Evolutionary conservation across 345 rosid species (phyloP).

Genomic region (Salix dunnii): DNA sequence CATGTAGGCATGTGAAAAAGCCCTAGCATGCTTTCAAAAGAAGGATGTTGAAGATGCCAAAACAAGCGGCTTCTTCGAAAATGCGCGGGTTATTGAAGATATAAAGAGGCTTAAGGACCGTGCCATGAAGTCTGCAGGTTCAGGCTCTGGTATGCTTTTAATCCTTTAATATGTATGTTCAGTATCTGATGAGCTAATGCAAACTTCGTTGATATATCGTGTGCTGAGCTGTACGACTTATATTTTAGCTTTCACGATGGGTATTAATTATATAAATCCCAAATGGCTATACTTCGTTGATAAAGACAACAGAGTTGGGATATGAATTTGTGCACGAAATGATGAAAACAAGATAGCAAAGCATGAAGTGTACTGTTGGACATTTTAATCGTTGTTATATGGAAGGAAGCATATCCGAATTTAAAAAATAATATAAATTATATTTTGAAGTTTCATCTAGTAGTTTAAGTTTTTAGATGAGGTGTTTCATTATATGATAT

Average conservation of each 20-base stretch:
- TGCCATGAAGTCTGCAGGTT: slow-evolving; percentile 42
- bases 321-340: not conserved
- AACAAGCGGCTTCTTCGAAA: slow-evolving; percentile 20
- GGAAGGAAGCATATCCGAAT: not conserved
- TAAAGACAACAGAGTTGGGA: not conserved
- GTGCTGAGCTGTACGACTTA: not conserved
- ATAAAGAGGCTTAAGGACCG: slow-evolving; percentile 47
- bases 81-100: slow-evolving; percentile 23
- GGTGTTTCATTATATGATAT: no score
- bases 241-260: not conserved
- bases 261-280: no score
- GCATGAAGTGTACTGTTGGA: not conserved
- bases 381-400: not conserved
- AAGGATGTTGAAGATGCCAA: slow-evolving; percentile 14
- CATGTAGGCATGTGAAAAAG: slow-evolving; percentile 62
- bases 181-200: not conserved
- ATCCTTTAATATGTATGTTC: not conserved
- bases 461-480: no score
- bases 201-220: not conserved
- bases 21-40: slow-evolving; percentile 41
- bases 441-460: no score
- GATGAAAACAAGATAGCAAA: not conserved
- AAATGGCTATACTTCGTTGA: not conserved
- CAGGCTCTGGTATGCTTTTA: slow-evolving; percentile 54
- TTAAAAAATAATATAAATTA: no score